Conservation (phyloP, 1,284 basidiomycete species). For the Rhodotorula sp. region DNA sequence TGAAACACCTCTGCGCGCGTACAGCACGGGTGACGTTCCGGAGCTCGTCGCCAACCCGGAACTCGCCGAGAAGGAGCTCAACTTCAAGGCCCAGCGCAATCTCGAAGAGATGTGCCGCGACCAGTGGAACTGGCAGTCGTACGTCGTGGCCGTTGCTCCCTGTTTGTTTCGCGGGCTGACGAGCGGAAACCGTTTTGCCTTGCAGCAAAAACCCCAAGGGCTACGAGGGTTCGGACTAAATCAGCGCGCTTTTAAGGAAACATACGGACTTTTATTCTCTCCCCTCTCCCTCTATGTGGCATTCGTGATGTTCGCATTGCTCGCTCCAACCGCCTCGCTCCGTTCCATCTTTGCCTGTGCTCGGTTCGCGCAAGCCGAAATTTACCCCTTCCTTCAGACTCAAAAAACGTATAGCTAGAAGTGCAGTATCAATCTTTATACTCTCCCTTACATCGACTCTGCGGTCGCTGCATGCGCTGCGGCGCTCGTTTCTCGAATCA, state of each 20-base stretch:
- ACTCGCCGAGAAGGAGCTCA: conserved; percentile 88
- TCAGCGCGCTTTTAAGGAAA: background rate
- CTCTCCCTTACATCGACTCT: too few species aligned
- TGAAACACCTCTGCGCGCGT: too few species aligned
- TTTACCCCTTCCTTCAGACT: too few species aligned
- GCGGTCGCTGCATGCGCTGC: too few species aligned
- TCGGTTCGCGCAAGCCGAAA: too few species aligned
- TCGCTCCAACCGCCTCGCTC: background rate
- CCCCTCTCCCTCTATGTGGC: too few species aligned
- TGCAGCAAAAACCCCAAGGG: conserved; percentile 52
- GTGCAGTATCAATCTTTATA: too few species aligned
- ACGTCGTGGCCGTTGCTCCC: conserved; percentile 16
- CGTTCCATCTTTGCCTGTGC: too few species aligned
- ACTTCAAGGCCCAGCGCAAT: conserved; percentile 78
- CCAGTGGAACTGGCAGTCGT: conserved; percentile 59
- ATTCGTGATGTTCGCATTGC: background rate
- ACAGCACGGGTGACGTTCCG: conserved; percentile 84
- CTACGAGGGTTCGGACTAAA: conserved; percentile 39
- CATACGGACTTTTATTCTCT: background rate
- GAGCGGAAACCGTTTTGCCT: conserved; percentile 5
- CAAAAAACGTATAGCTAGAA: too few species aligned
- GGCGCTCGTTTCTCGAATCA: too few species aligned
- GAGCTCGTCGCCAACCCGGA: conserved; percentile 92
- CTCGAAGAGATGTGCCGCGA: conserved; percentile 88
- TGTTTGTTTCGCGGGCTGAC: conserved; percentile 1